Percentiles rank a stretch among this genome's conserved stretches.
phyloP scores from a whole-genome alignment of 768 basidiomycete species.

The Leccinum imitatum region DNA sequence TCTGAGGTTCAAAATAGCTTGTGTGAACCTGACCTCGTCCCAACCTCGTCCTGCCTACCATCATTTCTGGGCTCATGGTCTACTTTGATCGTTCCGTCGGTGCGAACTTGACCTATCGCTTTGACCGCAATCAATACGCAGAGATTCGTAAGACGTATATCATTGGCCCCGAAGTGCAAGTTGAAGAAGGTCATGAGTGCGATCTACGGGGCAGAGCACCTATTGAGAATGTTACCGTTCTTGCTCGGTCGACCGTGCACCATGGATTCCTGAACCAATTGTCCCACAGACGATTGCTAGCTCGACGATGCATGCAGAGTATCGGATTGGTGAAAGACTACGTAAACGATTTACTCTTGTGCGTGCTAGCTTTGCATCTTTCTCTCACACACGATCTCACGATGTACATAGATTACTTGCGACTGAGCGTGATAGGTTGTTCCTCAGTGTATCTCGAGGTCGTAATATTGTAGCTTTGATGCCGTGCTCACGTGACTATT shows the following conservation, averaged over 20 bases:
- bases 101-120: constrained; percentile 88
- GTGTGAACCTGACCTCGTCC: constrained; percentile 53
- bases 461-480: too few species aligned
- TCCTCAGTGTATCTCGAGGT: constrained; percentile 67
- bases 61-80: constrained; percentile 78
- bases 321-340: constrained; percentile 85
- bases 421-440: constrained; percentile 68
- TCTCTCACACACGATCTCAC: background rate
- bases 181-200: constrained; percentile 78
- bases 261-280: constrained; percentile 11
- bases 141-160: constrained; percentile 70
- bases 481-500: too few species aligned
- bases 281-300: constrained; percentile 72
- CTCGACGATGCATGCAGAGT: constrained; percentile 85
- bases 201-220: constrained; percentile 96
- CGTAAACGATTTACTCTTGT: constrained; percentile 85
- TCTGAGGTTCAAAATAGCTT: constrained; percentile 40
- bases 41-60: constrained; percentile 64
- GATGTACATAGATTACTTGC: constrained; percentile 68
- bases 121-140: constrained; percentile 92
- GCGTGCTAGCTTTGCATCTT: constrained; percentile 24
- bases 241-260: background rate
- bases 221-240: constrained; percentile 70
- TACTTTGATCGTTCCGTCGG: constrained; percentile 95
- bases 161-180: constrained; percentile 67